Evolutionary conservation across 1,284 basidiomycete species (phyloP).

Genomic region (Melampsora larici-populina): DNA sequence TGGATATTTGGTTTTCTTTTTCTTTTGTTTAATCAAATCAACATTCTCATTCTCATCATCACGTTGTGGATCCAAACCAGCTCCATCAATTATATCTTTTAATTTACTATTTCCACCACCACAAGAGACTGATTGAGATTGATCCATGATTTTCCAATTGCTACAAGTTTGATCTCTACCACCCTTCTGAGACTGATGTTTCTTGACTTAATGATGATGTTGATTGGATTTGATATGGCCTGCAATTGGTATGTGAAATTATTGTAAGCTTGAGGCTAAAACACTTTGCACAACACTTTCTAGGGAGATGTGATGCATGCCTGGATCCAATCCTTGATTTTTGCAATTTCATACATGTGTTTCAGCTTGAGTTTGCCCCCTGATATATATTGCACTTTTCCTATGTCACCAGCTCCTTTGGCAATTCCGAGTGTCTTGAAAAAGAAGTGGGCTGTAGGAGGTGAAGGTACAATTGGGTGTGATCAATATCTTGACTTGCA

Average conservation of each 20-base stretch:
- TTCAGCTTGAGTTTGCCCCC: conserved; percentile 84
- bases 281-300: conserved; percentile 83
- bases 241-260: no score
- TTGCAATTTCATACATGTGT: conserved; percentile 98
- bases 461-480: conserved; percentile 92
- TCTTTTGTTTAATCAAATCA: conserved; percentile 52
- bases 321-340: conserved; percentile 90
- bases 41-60: conserved; percentile 38
- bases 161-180: conserved; percentile 84
- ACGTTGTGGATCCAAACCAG: conserved; percentile 50
- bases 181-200: conserved; percentile 78
- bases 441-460: conserved; percentile 81
- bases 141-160: conserved; percentile 96
- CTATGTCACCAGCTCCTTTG: conserved; percentile 62
- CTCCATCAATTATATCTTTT: conserved; percentile 75
- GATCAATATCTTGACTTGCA: conserved; percentile 85
- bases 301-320: conserved; percentile 74
- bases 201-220: conserved; percentile 79
- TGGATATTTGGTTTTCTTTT: conserved; percentile 56
- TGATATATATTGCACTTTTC: conserved; percentile 62
- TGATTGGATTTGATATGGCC: conserved; percentile 78
- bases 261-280: conserved; percentile 75
- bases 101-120: conserved; percentile 72
- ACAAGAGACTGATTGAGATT: conserved; percentile 90
- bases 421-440: conserved; percentile 87